Base-by-base conservation (phyloP, 1,139 yeast genomes). In the Tardiomyces depauwii region DNA sequence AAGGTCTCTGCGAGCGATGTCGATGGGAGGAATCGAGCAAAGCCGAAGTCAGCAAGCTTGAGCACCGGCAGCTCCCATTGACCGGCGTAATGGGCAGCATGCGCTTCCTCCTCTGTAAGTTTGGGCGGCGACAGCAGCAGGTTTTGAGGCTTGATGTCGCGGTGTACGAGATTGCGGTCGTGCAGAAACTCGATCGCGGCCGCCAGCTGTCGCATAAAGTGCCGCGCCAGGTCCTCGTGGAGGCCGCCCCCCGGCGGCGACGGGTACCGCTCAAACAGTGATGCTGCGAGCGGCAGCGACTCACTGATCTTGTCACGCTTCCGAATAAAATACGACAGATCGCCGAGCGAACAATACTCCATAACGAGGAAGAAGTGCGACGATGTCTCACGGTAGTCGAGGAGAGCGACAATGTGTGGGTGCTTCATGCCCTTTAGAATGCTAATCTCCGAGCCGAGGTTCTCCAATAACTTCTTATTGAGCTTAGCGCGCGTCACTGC, bases 1-100 rank as follows among this genome's bases (percentile, higher is more conserved):
- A 91, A 70, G 2, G 98, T 91, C 63, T 91, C 98, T 1, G 98
- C 97, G 76, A 93, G 73, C 2, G 95, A 82, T 1, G 96, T 84
- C 42, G 85, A 80, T 10, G 97, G 97, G 53, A 91, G 71, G 59
- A 88, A 85, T 51, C 89, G 85, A 53, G 89, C 96, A 63, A 88
- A 85, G 58, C 89, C 96, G 40, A 76, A 66, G 56, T 87, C 80
- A 42, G 67, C 66, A 45, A 68, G 67, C 28, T 73, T 69, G 16
- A 83, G 78, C 2, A 96, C 82, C 1, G 95, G 94, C 57, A 87
- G 71, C 2, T 96, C 96, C 91, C 95, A 87, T 66, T 87, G 96
- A 47, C 95, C 86, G 46, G 87, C 69, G 61, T 85, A 85, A 56
- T 86, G 79, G 84, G 86, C 80, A 57, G 85, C 91, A 49, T 82